Evolutionary conservation across 108 stramenopile genomes (phyloP).

Genomic region (Asterionellopsis glacialis): DNA sequence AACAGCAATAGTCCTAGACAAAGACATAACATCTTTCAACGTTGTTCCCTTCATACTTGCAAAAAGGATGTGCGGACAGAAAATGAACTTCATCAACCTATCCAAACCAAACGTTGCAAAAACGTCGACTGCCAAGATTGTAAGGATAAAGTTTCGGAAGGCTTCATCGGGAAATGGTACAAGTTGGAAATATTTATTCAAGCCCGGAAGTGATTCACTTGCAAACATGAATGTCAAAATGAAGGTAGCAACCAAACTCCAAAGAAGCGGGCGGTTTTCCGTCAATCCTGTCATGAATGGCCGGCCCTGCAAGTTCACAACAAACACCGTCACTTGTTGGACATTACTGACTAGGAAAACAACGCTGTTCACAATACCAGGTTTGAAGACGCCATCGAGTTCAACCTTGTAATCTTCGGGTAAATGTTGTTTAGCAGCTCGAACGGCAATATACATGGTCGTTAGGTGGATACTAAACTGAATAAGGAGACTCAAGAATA

Average conservation of each 20-base stretch:
- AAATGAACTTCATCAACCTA: conserved; percentile 88
- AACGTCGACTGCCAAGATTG: conserved; percentile 76
- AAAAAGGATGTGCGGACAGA: conserved; percentile 84
- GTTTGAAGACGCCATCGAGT: conserved; percentile 91
- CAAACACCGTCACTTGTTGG: conserved; percentile 96
- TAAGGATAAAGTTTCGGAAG: conserved; percentile 87
- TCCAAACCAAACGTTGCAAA: conserved; percentile 83
- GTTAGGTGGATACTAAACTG: conserved; percentile 89
- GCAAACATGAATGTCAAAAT: conserved; percentile 90
- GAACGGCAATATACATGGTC: conserved; percentile 85
- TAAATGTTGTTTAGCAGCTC: conserved; percentile 69
- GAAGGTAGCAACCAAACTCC: conserved; percentile 87
- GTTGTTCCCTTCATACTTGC: conserved; percentile 91
- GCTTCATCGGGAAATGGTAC: conserved; percentile 93
- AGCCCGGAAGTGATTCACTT: conserved; percentile 79
- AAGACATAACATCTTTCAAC: conserved; percentile 68
- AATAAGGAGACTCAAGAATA: conserved; percentile 90
- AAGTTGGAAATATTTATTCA: conserved; percentile 96
- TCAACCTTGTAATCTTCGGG: conserved; percentile 79
- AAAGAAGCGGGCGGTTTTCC: conserved; percentile 92
- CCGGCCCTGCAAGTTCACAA: conserved; percentile 96
- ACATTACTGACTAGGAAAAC: conserved; percentile 94
- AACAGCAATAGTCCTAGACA: conserved; percentile 63
- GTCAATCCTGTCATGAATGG: conserved; percentile 98
- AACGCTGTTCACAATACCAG: conserved; percentile 88